A percentile compares a stretch with the other conserved stretches of the same genome.
These are phyloP conservation scores for Cornus kousa DNA, from an alignment of 148 eudicot species.

Conservation along the genomic window DNA sequence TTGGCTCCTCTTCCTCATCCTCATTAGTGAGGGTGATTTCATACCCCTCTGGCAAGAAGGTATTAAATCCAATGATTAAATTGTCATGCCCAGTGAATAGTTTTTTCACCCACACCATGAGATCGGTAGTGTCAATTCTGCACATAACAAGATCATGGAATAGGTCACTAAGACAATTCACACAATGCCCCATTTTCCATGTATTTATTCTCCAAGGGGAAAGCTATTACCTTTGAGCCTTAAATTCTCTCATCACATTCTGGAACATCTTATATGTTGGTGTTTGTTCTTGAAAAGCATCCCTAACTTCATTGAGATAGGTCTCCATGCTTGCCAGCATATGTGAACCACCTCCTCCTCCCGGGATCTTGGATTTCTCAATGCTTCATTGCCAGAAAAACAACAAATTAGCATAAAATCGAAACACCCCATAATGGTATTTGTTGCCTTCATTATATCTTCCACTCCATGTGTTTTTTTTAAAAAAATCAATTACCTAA, in stretches of 20 bases:
- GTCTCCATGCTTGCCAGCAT: constrained; percentile 34
- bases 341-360: constrained; percentile 33
- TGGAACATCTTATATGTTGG: constrained; percentile 91
- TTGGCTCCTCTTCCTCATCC: constrained; percentile 69
- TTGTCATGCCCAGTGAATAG: constrained; percentile 89
- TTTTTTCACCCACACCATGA: constrained; percentile 84
- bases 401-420: not conserved
- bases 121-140: constrained; percentile 92
- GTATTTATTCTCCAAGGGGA: not conserved
- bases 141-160: constrained; percentile 14
- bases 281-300: constrained; percentile 79
- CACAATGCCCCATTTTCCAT: not conserved
- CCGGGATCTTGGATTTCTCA: constrained; percentile 44
- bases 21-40: constrained; percentile 54
- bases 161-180: not conserved
- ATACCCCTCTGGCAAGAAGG: constrained; percentile 94
- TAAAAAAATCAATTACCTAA: not conserved
- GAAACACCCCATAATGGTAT: not conserved
- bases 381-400: constrained; percentile 37
- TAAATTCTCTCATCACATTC: constrained; percentile 96
- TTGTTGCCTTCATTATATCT: not conserved
- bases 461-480: not conserved
- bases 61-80: constrained; percentile 84
- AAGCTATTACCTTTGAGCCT: constrained; percentile 75
- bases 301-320: constrained; percentile 92